Evolutionary conservation across 1,139 yeast species (phyloP).

Genomic region (Blastobotrys petasosporus): DNA sequence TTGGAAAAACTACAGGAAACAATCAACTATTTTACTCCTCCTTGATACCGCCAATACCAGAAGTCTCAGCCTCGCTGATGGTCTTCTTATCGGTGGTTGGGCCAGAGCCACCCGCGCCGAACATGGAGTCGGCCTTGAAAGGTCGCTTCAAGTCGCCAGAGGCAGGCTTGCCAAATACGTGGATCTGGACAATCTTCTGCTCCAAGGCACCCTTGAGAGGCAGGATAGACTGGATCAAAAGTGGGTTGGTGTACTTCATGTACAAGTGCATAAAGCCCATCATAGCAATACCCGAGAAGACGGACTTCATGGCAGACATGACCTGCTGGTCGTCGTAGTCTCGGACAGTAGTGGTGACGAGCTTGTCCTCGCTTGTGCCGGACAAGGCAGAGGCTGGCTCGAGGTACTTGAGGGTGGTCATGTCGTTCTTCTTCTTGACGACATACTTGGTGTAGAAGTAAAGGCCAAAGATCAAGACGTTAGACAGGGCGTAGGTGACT

Average conservation of each 20-base stretch:
- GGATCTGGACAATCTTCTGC: conserved; percentile 87
- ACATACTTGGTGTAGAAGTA: conserved; percentile 58
- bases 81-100: conserved; percentile 80
- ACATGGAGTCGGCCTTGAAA: conserved; percentile 80
- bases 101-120: conserved; percentile 60
- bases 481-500: conserved; percentile 61
- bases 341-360: conserved; percentile 82
- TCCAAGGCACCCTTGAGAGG: conserved; percentile 89
- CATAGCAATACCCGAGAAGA: conserved; percentile 90
- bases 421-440: conserved; percentile 69
- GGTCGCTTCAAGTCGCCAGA: conserved; percentile 95
- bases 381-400: conserved; percentile 79
- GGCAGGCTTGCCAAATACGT: conserved; percentile 77
- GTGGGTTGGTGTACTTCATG: conserved; percentile 97
- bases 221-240: conserved; percentile 88
- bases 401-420: conserved; percentile 86
- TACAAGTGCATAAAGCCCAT: conserved; percentile 98
- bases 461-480: conserved; percentile 55
- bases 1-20: conserved; percentile 19
- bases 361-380: conserved; percentile 68
- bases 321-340: conserved; percentile 91
- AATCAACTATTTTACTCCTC: conserved; percentile 53
- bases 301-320: conserved; percentile 67
- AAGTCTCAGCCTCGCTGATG: conserved; percentile 75
- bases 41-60: conserved; percentile 88